Evolutionary conservation across 768 basidiomycete genomes (phyloP), one percentile per base, ranked within the genome.

Genomic region (Boletus rubropictus): DNA sequence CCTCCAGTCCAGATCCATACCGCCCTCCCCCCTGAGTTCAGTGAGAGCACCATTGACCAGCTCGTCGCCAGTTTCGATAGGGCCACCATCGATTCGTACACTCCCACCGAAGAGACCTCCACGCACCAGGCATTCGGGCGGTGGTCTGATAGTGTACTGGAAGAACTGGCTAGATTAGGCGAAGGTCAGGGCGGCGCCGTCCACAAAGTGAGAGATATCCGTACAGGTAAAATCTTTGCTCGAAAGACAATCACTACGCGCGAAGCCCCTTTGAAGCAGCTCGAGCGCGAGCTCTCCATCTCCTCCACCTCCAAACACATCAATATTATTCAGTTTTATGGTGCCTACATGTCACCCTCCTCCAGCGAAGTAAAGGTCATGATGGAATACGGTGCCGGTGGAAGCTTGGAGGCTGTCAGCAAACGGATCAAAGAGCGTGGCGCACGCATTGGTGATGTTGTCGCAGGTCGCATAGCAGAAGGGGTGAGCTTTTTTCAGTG

Each of bases 111-210:
- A 51, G 69, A 69, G 55, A 66, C 68, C 34, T 54, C 59, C 9
- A 64, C 62, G 39, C 50, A 40, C 15, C 50, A 54, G 34, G 44
- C 45, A 3, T 61, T 55, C 32, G 61, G 53, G 42, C 64, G 78
- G 46, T 89, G 79, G 75, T 76, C 79, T 7, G 88, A 91, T 62
- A 78, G 79, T 46, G 61, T 81, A 47, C 74, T 97, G 46, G 86
- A 92, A 55, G 86, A 89, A 54, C 53, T 92, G 8, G 65, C 71
- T 12, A 80, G 89, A 44, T 72, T 99, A 2, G 96, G 96, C 17
- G 93, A 97, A 61, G 96, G 96, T 34, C 91, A 93, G 46, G 93
- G 94, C 38, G 96, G 96, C 38, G 93, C 92, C 7, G 96, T 99
- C 10, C 84, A 95, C 66, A 93, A 91, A 68, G 94, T 97, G 39